Evolutionary conservation across 2,329 filamentous ascomycete species (phyloP), one percentile per base, ranked within the genome.

Genomic region (Penicillium sp.): DNA sequence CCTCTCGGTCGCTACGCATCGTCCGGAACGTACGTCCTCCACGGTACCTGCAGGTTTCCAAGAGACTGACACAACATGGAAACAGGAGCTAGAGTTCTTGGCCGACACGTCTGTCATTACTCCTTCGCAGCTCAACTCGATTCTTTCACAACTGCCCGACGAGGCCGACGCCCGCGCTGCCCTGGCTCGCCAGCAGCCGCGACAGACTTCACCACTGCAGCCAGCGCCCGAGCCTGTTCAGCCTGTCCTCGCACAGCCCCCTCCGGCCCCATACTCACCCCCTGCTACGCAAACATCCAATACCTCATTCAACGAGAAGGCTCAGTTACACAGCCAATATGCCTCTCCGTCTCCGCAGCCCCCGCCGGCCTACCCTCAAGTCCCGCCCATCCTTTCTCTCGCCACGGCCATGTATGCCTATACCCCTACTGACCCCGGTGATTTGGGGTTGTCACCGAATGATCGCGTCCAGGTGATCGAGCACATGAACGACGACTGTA

Each of bases 401-500:
- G 91, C 90, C 24, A 84, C 84, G 22, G 92, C 92, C 6, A 79
- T 96, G 44, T 97, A 96, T 77, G 81, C 82, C 56, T 97, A 96
- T 77, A 81, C 80, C 30, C 89, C 87, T 8, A 80, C 87, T 36
- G 92, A 96, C 69, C 81, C 85, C 4, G 90, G 90, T 53, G 92
- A 97, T 69, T 79, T 95, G 57, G 84, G 83, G 2, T 84, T 97
- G 53, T 84, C 90, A 67, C 85, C 87, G 55, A 87, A 92, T 67
- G 92, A 97, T 75, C 79, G 81, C 58, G 80, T 97, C 62, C 81
- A 84, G 53, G 88, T 97, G 20, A 83, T 85, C 60, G 90, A 96
- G 74, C 92, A 95, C 77, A 94, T 96, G 87, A 97, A 97, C 74
- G 84, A 86, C 56, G 92, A 97, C 74, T 97, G 92, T 77, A 74